Percentiles rank a stretch among this genome's conserved stretches.
Evolutionary conservation across 2,329 filamentous ascomycete genomes (phyloP).

Genomic region (Talaromyces sp.): DNA sequence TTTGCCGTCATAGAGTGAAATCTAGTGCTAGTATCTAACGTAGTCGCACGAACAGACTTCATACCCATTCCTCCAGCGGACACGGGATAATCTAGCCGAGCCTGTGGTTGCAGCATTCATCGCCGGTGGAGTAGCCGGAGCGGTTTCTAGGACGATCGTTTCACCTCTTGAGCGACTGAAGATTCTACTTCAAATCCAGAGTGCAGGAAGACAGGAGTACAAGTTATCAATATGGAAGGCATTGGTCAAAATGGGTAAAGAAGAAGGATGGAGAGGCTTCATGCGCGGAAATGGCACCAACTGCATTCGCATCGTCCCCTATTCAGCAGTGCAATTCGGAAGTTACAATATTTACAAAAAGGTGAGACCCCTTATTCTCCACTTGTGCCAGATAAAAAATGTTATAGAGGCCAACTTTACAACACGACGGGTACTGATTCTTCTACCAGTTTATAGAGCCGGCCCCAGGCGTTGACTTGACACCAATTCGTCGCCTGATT

Average conservation of each 20-base stretch:
- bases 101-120: constrained; percentile 89
- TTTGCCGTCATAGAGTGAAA: neutral
- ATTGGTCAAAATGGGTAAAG: constrained; percentile 89
- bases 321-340: constrained; percentile 96
- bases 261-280: constrained; percentile 95
- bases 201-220: constrained; percentile 84
- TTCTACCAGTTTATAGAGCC: constrained; percentile 66
- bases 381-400: neutral
- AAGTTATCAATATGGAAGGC: constrained; percentile 87
- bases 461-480: constrained; percentile 68
- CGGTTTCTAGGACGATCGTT: constrained; percentile 95
- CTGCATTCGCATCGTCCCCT: constrained; percentile 95
- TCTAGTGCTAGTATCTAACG: neutral
- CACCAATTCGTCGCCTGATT: constrained; percentile 69
- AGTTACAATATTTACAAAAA: constrained; percentile 97
- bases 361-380: constrained; percentile 44
- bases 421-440: neutral
- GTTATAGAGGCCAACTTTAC: neutral
- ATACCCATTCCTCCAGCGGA: constrained; percentile 19
- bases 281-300: constrained; percentile 98
- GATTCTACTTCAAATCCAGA: constrained; percentile 97
- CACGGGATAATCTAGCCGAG: constrained; percentile 58
- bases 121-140: constrained; percentile 88
- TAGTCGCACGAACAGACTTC: constrained; percentile 2
- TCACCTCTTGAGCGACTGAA: constrained; percentile 94